These are phyloP conservation scores for Capronia coronata DNA, from an alignment of 2,329 filamentous ascomycete species.

Conservation along the genomic window DNA sequence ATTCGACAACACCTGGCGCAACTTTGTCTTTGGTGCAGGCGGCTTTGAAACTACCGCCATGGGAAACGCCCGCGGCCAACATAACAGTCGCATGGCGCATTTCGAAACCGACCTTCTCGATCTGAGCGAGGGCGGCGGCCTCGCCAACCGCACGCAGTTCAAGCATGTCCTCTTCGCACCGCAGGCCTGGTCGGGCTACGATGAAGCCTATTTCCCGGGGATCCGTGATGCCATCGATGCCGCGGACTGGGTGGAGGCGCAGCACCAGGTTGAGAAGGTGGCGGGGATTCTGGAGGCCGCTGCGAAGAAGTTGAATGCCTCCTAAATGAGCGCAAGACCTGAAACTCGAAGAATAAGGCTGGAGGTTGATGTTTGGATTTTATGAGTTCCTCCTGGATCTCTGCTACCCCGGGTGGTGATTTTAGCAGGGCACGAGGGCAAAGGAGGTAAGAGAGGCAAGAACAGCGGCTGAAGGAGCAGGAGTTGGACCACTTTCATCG, in stretches of 20 bases:
- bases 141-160: conserved; percentile 72
- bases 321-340: not conserved
- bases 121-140: conserved; percentile 42
- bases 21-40: conserved; percentile 60
- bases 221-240: conserved; percentile 72
- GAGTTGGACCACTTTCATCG: no score
- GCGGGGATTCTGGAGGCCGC: conserved; percentile 61
- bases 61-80: conserved; percentile 60
- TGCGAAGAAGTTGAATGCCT: conserved; percentile 15
- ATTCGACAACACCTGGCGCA: conserved; percentile 75
- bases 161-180: conserved; percentile 90
- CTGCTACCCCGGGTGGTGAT: no score
- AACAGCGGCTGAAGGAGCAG: no score
- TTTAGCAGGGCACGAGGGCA: no score
- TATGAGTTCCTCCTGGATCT: no score
- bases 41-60: conserved; percentile 70
- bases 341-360: no score
- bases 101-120: conserved; percentile 85
- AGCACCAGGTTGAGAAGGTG: conserved; percentile 63
- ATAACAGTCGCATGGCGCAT: conserved; percentile 69
- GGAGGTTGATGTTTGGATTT: no score
- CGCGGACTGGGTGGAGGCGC: conserved; percentile 63
- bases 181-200: conserved; percentile 64
- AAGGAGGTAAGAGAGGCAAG: no score
- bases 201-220: conserved; percentile 69